Conservation (phyloP, 202 grass and related monocot genomes). For the Setaria italica region DNA sequence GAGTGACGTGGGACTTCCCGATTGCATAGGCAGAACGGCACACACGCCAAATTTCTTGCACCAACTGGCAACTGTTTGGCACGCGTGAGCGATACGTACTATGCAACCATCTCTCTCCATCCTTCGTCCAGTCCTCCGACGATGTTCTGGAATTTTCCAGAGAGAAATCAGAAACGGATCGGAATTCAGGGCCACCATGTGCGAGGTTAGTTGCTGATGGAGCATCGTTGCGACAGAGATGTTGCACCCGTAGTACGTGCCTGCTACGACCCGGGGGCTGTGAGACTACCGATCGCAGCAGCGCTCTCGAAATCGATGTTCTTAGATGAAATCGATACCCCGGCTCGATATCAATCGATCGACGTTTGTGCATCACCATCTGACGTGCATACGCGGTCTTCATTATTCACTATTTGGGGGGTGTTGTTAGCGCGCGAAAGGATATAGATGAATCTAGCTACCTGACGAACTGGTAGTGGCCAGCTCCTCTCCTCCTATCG, state of each 20-base stretch:
- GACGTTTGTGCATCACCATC: too few relatives aligned
- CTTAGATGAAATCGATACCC: too few relatives aligned
- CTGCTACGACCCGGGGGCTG: too few relatives aligned
- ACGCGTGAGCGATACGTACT: too few relatives aligned
- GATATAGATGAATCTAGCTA: conserved; percentile 32
- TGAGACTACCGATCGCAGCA: too few relatives aligned
- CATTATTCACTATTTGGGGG: too few relatives aligned
- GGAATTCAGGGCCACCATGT: background rate
- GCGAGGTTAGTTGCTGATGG: too few relatives aligned
- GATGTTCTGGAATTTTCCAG: background rate
- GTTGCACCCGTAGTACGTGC: too few relatives aligned
- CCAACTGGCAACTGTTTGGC: background rate
- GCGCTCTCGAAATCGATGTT: too few relatives aligned
- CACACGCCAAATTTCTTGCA: background rate
- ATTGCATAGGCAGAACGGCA: background rate
- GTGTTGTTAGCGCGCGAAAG: background rate
- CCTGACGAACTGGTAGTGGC: background rate
- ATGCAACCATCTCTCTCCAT: background rate
- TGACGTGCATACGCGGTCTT: too few relatives aligned
- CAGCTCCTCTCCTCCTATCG: background rate
- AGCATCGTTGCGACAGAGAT: too few relatives aligned
- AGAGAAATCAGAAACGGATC: background rate
- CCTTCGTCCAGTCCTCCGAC: background rate
- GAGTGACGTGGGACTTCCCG: background rate
- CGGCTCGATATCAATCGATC: too few relatives aligned